Evolutionary conservation across 164 flowering plant genomes (phyloP), one percentile per base, ranked within the genome.

Genomic region (Sextonia rubra): DNA sequence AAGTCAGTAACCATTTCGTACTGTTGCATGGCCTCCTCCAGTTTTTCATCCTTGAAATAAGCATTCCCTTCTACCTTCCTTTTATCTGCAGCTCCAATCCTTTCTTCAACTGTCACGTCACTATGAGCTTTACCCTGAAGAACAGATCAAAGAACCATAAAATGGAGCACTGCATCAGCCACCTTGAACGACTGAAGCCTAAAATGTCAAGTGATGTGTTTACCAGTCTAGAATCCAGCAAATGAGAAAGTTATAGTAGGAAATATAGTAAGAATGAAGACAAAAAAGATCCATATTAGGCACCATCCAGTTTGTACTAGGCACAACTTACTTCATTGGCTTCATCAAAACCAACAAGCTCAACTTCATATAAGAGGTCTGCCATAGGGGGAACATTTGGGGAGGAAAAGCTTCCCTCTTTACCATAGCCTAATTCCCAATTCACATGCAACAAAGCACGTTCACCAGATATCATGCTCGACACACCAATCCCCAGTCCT

Each of bases 341-440:
- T 82, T 95, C 98, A 84, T 95, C 99, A 80, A 93, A 93, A 27
- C 99, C 99, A 76, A 95, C 86, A 64, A 93, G 92, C 86, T 93
- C 98, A 80, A 91, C 97, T 83, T 95, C 99, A 80, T 91, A 95
- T 47, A 89, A 24, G 27, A 95, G 77, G 78, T 95, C 97, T 68
- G 97, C 93, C 93, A 81, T 88, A 32, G 98, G 97, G 24, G 99
- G 97, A 79, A 95, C 99, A 82, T 95, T 95, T 66, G 99, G 99
- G 73, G 93, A 95, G 70, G 99, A 93, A 82, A 95, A 95, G 84
- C 71, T 91, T 77, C 99, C 99, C 71, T 95, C 98, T 83, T 91
- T 82, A 63, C 99, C 98, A 80, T 95, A 95, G 5, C 90, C 98
- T 49, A 95, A 75, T 82, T 93, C 97, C 97, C 97, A 95, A 62